Base-by-base conservation (phyloP, 306 rosid species). In the Cucumis hystrix region DNA sequence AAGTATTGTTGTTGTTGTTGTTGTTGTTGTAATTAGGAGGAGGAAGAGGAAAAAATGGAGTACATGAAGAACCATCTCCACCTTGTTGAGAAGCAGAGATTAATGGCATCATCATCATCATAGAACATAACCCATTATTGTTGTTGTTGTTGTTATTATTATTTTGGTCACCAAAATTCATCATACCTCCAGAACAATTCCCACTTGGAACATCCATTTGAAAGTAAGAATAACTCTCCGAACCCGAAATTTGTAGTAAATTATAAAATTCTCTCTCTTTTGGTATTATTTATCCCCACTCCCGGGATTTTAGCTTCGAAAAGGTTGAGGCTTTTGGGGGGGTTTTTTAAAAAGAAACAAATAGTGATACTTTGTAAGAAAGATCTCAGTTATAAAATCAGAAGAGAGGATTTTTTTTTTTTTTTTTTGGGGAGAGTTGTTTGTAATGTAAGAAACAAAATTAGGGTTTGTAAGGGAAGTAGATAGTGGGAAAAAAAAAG, bases 251-350 rank as follows among this genome's bases (percentile, higher is more conserved):
- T 47, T 47, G 52, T 43, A 43, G 49, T 43, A 33, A 33, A 43
- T 43, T 43, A 43, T 43, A 7, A 43, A 7, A 7, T 1, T 47
- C 54, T 47, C 54, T 47, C 54, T 47, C 54, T 47, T 10, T 41
- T 16, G 43, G 75, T 82, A 75, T 82, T 74, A 17, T 61, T 64
- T 21, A 43, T 70, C 16, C 77, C 21, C 77, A 77, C 94, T 86
- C 97, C 97, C 98, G 97, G 89, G 90, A 87, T 95, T 95, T 92
- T 84, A 79, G 97, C 87, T 49, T 80, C 89, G 81, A 84, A 65
- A 65, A 82, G 74, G 74, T 84, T n/a, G 83, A 85, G 96, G 87
- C 92, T 91, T 86, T 86, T 68, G 20, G 55, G 20, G 55, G 55
- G 16, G 5, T 14, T 49, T 49, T 49, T 49, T 7, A 43, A 43